Conservation (phyloP, 495 filamentous ascomycete species). For the Margaritispora aquatica region DNA sequence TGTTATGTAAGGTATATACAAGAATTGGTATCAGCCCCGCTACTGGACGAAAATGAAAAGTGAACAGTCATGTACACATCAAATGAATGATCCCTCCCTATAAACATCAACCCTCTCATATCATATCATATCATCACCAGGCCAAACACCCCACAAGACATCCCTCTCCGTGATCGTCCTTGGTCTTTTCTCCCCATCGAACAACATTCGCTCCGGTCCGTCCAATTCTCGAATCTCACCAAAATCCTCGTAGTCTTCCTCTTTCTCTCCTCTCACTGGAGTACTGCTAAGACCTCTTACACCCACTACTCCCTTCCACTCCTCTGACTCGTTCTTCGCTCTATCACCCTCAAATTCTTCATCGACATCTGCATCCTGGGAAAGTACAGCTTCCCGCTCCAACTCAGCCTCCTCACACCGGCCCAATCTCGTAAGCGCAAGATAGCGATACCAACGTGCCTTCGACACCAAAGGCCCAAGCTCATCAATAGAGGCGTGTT, state of each 20-base stretch:
- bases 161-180: background rate
- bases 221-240: background rate
- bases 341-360: no score
- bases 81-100: no score
- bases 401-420: slow-evolving; percentile 10
- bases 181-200: background rate
- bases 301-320: no score
- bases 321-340: no score
- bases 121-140: background rate
- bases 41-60: background rate
- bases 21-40: no score
- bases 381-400: slow-evolving; percentile 7
- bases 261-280: no score
- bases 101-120: no score
- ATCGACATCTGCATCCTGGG: no score
- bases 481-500: background rate
- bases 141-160: background rate
- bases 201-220: background rate
- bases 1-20: no score
- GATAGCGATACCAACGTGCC: slow-evolving; percentile 7
- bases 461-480: slow-evolving; percentile 7
- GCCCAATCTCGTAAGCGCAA: slow-evolving; percentile 1
- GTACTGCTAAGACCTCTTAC: no score
- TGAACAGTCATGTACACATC: no score
- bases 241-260: no score